Conservation (phyloP, 179 eudicot species). For the Dionaea muscipula region DNA sequence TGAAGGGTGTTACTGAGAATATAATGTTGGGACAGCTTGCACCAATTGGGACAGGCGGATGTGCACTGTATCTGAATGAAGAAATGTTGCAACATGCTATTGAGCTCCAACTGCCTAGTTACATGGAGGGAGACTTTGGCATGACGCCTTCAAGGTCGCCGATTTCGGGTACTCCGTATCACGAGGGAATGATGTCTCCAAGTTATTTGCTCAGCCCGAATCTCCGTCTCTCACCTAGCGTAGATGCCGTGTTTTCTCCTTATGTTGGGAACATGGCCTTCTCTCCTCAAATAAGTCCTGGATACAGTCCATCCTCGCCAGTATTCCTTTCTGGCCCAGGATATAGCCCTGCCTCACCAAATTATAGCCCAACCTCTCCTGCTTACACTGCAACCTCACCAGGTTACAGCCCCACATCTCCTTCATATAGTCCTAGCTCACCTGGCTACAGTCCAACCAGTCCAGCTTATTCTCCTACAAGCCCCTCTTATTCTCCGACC, state of each 20-base stretch:
- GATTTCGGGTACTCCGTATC: slow-evolving; percentile 64
- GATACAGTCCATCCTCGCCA: slow-evolving; percentile 11
- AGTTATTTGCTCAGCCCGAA: slow-evolving; percentile 63
- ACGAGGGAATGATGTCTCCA: slow-evolving; percentile 86
- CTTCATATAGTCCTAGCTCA: slow-evolving; percentile 65
- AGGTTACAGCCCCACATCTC: slow-evolving; percentile 70
- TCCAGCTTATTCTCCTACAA: slow-evolving; percentile 76
- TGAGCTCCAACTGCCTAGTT: slow-evolving; percentile 80
- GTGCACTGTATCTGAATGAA: slow-evolving; percentile 67
- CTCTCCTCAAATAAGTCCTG: slow-evolving; percentile 31
- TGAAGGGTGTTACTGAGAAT: slow-evolving; percentile 92
- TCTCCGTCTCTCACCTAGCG: slow-evolving; percentile 46
- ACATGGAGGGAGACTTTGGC: slow-evolving; percentile 81
- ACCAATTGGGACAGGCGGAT: slow-evolving; percentile 93
- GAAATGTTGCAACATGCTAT: slow-evolving; percentile 85
- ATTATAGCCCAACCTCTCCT: slow-evolving; percentile 72
- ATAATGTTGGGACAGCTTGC: slow-evolving; percentile 98
- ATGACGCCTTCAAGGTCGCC: slow-evolving; percentile 86
- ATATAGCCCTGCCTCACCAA: slow-evolving; percentile 67
- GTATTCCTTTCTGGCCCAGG: slow-evolving; percentile 46
- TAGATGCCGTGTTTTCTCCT: slow-evolving; percentile 78
- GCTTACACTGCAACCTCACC: slow-evolving; percentile 83
- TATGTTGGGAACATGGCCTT: slow-evolving; percentile 64
- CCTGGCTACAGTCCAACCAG: slow-evolving; percentile 73
- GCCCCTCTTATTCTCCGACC: slow-evolving; percentile 75